phyloP scores from a whole-genome alignment of 257 asterid genomes.

The Rauvolfia tetraphylla region DNA sequence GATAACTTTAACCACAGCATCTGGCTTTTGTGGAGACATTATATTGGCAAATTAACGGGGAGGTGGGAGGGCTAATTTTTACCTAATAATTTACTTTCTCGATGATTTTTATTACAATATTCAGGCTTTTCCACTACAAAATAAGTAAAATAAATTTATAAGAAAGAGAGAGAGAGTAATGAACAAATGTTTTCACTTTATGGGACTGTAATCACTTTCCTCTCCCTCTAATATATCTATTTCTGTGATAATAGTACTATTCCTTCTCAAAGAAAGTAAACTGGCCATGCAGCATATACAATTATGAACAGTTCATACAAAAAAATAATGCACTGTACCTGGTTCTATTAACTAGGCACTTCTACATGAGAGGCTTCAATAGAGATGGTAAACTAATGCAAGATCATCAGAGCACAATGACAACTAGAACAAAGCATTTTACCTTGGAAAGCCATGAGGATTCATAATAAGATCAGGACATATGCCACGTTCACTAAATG shows the following conservation, averaged over 20 bases:
- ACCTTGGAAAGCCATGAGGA: slow-evolving; percentile 99
- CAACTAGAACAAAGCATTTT: background rate
- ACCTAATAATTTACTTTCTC: background rate
- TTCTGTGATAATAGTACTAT: background rate
- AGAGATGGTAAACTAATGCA: background rate
- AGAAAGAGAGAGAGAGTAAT: background rate
- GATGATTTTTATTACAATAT: background rate
- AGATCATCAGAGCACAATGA: background rate
- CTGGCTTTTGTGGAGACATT: background rate
- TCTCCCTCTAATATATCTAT: background rate
- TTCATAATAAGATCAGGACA: slow-evolving; percentile 99
- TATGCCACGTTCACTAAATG: slow-evolving; percentile 94
- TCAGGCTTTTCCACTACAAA: background rate
- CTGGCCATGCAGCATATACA: background rate
- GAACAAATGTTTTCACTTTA: background rate
- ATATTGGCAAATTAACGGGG: background rate
- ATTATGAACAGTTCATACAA: background rate
- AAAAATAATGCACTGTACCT: background rate
- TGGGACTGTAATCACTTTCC: background rate
- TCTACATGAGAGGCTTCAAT: background rate
- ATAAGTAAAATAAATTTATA: background rate
- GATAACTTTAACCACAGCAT: background rate
- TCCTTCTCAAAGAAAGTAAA: background rate
- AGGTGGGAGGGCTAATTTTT: background rate
- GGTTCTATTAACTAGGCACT: background rate